Percentiles rank a stretch among this genome's conserved stretches.
These are phyloP conservation scores for Trichoderma virens DNA, from an alignment of 495 filamentous ascomycete species.

Conservation along the genomic window DNA sequence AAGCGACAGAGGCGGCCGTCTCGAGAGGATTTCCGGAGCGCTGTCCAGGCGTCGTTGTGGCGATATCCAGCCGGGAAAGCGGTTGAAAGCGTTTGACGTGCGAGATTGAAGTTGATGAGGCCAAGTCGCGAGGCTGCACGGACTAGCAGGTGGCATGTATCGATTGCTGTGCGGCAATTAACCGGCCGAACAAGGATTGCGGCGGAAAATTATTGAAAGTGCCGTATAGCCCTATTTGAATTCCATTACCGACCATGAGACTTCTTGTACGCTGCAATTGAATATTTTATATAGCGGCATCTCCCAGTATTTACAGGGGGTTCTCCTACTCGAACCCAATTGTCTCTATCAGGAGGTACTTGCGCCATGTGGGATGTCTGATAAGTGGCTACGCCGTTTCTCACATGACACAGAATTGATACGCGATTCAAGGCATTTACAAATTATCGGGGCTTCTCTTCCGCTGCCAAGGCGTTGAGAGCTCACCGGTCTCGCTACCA, in stretches of 20 bases:
- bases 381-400: background rate
- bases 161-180: background rate
- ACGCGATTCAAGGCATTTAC: background rate
- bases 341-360: background rate
- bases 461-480: background rate
- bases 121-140: slow-evolving; percentile 6
- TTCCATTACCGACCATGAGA: background rate
- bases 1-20: background rate
- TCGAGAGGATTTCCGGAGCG: background rate
- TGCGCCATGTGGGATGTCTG: background rate
- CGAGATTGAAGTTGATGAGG: slow-evolving; percentile 9
- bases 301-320: too few species aligned
- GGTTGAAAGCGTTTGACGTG: background rate
- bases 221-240: background rate
- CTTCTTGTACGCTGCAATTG: background rate
- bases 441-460: background rate
- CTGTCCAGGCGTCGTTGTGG: background rate
- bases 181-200: background rate
- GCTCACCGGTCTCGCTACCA: background rate
- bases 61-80: background rate
- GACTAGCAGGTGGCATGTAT: background rate
- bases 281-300: background rate
- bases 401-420: slow-evolving; percentile 7
- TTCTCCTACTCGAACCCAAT: background rate
- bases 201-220: background rate